Percentiles rank a stretch among this genome's conserved stretches.
These are phyloP conservation scores for Ophiocordyceps camponoti-saundersi DNA, from an alignment of 2,329 filamentous ascomycete species.

Conservation along the genomic window DNA sequence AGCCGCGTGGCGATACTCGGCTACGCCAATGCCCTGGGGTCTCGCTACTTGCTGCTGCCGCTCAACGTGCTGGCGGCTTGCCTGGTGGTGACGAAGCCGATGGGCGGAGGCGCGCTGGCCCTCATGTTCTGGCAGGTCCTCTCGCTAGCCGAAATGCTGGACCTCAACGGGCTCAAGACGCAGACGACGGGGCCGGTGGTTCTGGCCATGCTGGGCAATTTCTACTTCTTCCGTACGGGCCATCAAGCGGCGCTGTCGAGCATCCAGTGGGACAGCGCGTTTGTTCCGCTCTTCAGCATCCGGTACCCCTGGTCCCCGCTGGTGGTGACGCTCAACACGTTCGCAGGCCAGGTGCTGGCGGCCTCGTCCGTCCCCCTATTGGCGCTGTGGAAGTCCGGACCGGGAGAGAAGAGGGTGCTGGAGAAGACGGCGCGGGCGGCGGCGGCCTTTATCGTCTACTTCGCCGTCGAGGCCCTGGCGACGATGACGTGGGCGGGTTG, in stretches of 20 bases:
- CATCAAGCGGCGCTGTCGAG: conserved; percentile 77
- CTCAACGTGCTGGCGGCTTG: conserved; percentile 58
- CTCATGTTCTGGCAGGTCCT: conserved; percentile 81
- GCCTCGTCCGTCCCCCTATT: conserved; percentile 65
- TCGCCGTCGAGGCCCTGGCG: conserved; percentile 65
- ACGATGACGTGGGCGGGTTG: conserved; percentile 85
- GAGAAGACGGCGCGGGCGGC: conserved; percentile 54
- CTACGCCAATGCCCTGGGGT: conserved; percentile 85
- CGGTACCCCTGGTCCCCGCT: conserved; percentile 82
- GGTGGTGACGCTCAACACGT: conserved; percentile 70
- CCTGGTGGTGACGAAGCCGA: conserved; percentile 77
- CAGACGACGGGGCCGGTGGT: conserved; percentile 69
- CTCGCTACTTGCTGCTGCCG: conserved; percentile 72
- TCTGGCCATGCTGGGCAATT: conserved; percentile 76
- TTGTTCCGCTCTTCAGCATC: conserved; percentile 70
- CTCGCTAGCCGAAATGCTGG: conserved; percentile 49
- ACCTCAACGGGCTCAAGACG: conserved; percentile 41
- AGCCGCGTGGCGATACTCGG: conserved; percentile 64
- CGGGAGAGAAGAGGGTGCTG: conserved; percentile 52
- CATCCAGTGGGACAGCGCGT: conserved; percentile 93
- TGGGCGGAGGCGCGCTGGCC: conserved; percentile 74
- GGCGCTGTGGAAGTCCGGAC: conserved; percentile 75
- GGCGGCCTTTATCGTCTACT: conserved; percentile 64
- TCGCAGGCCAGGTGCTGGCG: conserved; percentile 74
- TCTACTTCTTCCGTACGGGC: conserved; percentile 95